A percentile compares a stretch with the other conserved stretches of the same genome.
phyloP scores from a whole-genome alignment of 1,284 basidiomycete genomes.

The Cystobasidiaceae sp. region DNA sequence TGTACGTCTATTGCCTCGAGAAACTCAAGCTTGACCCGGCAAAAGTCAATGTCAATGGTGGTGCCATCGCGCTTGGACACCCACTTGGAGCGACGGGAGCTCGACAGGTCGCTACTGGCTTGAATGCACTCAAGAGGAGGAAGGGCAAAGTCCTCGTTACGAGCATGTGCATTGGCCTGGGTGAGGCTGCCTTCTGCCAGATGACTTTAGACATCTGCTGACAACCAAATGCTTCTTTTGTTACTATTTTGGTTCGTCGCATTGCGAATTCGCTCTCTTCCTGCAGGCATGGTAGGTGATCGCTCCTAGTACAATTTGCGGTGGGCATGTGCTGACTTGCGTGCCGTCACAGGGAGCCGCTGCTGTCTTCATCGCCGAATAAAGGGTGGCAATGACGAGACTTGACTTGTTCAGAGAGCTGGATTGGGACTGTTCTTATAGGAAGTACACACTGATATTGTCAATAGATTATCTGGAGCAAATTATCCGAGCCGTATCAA shows the following conservation, averaged over 20 bases:
- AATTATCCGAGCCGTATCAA: too few relatives aligned
- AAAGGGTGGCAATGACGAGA: neutral
- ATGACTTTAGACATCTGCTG: neutral
- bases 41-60: slow-evolving; percentile 60
- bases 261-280: neutral
- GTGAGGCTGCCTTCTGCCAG: neutral
- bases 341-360: slow-evolving; percentile 7
- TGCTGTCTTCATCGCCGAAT: slow-evolving; percentile 31
- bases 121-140: slow-evolving; percentile 71
- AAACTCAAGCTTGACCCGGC: slow-evolving; percentile 65
- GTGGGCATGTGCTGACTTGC: too few relatives aligned
- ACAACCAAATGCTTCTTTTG: slow-evolving; percentile 52
- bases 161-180: slow-evolving; percentile 70
- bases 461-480: too few relatives aligned
- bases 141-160: slow-evolving; percentile 75
- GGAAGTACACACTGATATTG: too few relatives aligned
- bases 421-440: neutral
- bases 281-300: too few relatives aligned
- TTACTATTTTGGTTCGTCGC: neutral
- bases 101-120: slow-evolving; percentile 70
- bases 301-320: too few relatives aligned
- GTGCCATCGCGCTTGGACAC: slow-evolving; percentile 50
- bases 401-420: neutral
- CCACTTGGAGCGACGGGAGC: slow-evolving; percentile 59
- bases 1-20: slow-evolving; percentile 74